Evolutionary conservation across 176 grass and related monocot genomes (phyloP).

Genomic region (Lolium perenne): DNA sequence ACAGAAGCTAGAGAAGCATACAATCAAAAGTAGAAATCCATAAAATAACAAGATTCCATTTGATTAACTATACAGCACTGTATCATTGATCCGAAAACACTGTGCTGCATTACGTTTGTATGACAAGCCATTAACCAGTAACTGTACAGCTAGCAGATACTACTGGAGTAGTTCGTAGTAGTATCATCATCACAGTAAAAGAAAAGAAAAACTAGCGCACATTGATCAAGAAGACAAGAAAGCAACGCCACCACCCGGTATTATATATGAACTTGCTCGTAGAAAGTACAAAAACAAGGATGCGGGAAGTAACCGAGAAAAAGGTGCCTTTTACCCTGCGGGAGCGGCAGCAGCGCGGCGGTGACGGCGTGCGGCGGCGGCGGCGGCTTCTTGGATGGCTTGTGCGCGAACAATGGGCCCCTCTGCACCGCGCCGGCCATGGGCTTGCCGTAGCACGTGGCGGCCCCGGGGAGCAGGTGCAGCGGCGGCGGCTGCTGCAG

Average conservation of each 20-base stretch:
- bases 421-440: constrained; percentile 29
- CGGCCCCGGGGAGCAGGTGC: constrained; percentile 44
- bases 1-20: not conserved
- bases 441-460: constrained; percentile 52
- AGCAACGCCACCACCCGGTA: constrained; percentile 18
- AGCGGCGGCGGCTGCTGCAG: constrained; percentile 61
- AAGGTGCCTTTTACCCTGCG: constrained; percentile 53
- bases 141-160: constrained; percentile 8
- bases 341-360: constrained; percentile 59
- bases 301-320: constrained; percentile 19
- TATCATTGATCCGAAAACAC: constrained; percentile 39
- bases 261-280: constrained; percentile 17
- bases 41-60: constrained; percentile 50
- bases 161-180: constrained; percentile 21
- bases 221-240: constrained; percentile 57
- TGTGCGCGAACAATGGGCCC: constrained; percentile 51
- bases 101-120: constrained; percentile 7
- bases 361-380: constrained; percentile 50
- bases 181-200: not conserved
- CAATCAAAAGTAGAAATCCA: constrained; percentile 41
- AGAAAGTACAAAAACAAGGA: constrained; percentile 36
- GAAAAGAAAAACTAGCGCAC: constrained; percentile 23
- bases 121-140: constrained; percentile 19
- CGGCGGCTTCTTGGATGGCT: constrained; percentile 45
- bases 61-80: not conserved